Evolutionary conservation across 2,329 filamentous ascomycete species (phyloP).

Genomic region (Zarea fungicola): DNA sequence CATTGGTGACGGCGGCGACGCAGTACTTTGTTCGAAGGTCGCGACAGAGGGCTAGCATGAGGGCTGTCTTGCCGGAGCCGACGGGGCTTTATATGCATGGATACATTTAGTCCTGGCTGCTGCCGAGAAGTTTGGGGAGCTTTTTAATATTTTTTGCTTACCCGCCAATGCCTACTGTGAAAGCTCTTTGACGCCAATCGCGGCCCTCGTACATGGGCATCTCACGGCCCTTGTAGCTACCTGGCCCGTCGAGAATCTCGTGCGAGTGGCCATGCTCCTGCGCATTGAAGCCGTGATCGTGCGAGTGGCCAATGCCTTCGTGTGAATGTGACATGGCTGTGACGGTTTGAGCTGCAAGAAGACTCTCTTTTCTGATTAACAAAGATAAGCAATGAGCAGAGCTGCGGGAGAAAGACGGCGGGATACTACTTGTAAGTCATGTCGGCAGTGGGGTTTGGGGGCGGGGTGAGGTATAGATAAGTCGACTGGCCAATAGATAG

Average conservation of each 20-base stretch:
- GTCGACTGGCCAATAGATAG: too few relatives aligned
- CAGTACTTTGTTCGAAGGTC: conserved; percentile 75
- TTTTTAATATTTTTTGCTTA: too few relatives aligned
- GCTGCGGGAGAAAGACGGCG: too few relatives aligned
- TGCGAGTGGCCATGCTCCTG: conserved; percentile 89
- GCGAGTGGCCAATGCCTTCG: conserved; percentile 50
- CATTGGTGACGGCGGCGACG: conserved; percentile 94
- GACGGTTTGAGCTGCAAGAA: too few relatives aligned
- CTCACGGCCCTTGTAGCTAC: conserved; percentile 82
- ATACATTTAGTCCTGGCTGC: neutral
- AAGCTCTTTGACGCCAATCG: conserved; percentile 82
- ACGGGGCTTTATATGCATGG: conserved; percentile 60
- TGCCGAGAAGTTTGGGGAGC: conserved; percentile 18
- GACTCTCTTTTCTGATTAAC: too few relatives aligned
- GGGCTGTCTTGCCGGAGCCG: conserved; percentile 92
- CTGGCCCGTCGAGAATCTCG: conserved; percentile 90
- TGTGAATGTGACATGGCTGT: conserved; percentile 44
- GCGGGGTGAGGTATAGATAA: too few relatives aligned
- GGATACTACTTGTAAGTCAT: too few relatives aligned
- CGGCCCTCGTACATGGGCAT: conserved; percentile 89
- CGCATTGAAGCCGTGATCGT: conserved; percentile 50
- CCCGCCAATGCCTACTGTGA: conserved; percentile 98
- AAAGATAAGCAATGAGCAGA: too few relatives aligned
- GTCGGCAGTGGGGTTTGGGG: too few relatives aligned
- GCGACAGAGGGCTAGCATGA: conserved; percentile 90